Percentiles rank a stretch among this genome's conserved stretches.
These are phyloP conservation scores for Cyphellophora attinorum DNA, from an alignment of 2,329 filamentous ascomycete species.

Conservation along the genomic window DNA sequence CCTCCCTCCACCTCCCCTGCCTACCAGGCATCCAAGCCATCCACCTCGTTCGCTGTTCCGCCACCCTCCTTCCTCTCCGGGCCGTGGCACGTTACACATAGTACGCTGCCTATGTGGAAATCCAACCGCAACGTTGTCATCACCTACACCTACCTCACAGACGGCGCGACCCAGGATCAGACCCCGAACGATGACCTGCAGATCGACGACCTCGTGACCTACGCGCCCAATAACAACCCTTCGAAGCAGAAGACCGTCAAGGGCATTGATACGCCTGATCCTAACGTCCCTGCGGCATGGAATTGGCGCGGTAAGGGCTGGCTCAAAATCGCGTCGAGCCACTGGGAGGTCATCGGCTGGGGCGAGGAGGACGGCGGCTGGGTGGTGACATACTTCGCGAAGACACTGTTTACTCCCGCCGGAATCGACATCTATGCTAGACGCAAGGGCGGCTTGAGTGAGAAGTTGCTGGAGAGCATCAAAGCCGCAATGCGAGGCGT, in stretches of 20 bases:
- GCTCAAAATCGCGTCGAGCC: constrained; percentile 60
- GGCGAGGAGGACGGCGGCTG: constrained; percentile 45
- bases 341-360: constrained; percentile 77
- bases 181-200: too few relatives aligned
- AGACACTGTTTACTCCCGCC: constrained; percentile 73
- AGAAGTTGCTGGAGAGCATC: constrained; percentile 48
- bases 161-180: constrained; percentile 30
- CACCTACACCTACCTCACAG: constrained; percentile 54
- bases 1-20: constrained; percentile 12
- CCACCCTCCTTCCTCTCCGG: constrained; percentile 51
- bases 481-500: constrained; percentile 44
- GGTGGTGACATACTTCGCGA: constrained; percentile 77
- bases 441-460: constrained; percentile 48
- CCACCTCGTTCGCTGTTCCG: constrained; percentile 26
- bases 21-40: background rate
- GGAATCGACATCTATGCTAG: constrained; percentile 71
- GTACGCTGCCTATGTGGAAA: constrained; percentile 71
- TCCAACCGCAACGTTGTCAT: constrained; percentile 71
- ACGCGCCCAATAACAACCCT: constrained; percentile 45
- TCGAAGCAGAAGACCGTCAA: constrained; percentile 52
- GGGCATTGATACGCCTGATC: constrained; percentile 52
- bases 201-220: constrained; percentile 67
- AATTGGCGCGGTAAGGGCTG: constrained; percentile 71
- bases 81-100: constrained; percentile 67
- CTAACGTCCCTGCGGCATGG: constrained; percentile 39